Percentiles rank a stretch among this genome's conserved stretches.
Conservation (phyloP, 2,329 filamentous ascomycete genomes). For the Cladosporium sp. region DNA sequence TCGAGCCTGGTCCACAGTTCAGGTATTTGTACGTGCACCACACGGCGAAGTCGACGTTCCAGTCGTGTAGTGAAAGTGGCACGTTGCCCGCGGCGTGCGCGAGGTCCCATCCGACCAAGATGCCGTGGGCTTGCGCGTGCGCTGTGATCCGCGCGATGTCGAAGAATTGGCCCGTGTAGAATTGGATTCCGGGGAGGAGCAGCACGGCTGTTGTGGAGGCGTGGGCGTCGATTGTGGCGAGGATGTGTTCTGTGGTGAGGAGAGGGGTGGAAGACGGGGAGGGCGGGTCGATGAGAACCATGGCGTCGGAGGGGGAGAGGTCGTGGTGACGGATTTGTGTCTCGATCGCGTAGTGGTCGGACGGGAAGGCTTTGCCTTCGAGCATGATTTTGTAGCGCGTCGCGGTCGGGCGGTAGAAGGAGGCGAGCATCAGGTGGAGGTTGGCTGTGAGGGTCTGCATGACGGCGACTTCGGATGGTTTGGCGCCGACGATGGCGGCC, state of each 20-base stretch:
- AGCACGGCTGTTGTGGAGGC: conserved; percentile 69
- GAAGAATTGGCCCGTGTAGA: conserved; percentile 85
- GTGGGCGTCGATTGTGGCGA: conserved; percentile 69
- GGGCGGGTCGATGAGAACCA: conserved; percentile 68
- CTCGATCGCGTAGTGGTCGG: conserved; percentile 82
- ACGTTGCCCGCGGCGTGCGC: conserved; percentile 86
- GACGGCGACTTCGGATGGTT: conserved; percentile 69
- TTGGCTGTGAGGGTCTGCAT: conserved; percentile 87
- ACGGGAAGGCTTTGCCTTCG: conserved; percentile 88
- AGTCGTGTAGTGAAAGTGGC: conserved; percentile 73
- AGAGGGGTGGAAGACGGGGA: conserved; percentile 42
- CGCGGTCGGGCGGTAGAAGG: conserved; percentile 70
- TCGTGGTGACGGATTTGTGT: conserved; percentile 73
- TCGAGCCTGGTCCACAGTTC: conserved; percentile 80
- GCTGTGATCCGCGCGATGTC: conserved; percentile 77
- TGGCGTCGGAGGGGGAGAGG: conserved; percentile 60
- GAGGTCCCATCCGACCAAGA: conserved; percentile 81
- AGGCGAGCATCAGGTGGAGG: conserved; percentile 76
- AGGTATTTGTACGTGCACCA: conserved; percentile 98
- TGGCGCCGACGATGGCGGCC: conserved; percentile 70
- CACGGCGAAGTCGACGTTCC: conserved; percentile 85
- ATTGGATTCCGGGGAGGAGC: conserved; percentile 82
- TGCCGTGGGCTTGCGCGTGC: conserved; percentile 65
- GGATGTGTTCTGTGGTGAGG: conserved; percentile 65
- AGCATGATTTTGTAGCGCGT: conserved; percentile 73